A percentile compares a stretch with the other conserved stretches of the same genome.
Evolutionary conservation across 441 rosid genomes (phyloP).

Genomic region (Adansonia gregorii): DNA sequence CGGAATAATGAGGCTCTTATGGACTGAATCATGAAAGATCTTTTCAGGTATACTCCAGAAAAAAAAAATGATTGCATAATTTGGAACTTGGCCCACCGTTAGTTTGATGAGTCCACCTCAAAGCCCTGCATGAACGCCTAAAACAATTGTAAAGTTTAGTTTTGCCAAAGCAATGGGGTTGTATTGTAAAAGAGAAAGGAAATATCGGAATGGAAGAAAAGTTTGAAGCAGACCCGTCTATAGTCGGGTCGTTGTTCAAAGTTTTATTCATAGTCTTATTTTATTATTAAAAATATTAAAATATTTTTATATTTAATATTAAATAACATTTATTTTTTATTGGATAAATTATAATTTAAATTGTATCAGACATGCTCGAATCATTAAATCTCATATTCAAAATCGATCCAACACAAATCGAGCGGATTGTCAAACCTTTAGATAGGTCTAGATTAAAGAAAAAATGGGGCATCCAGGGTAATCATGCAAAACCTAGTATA

Average conservation of each 20-base stretch:
- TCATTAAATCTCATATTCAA: too few species aligned
- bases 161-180: not conserved
- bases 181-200: not conserved
- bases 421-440: too few species aligned
- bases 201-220: not conserved
- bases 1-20: too few species aligned
- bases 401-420: too few species aligned
- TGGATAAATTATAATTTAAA: too few species aligned
- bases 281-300: too few species aligned
- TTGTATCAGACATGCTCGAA: too few species aligned
- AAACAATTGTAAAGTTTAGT: not conserved
- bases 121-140: not conserved
- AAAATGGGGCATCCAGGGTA: not conserved
- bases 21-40: not conserved
- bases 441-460: too few species aligned
- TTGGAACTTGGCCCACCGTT: not conserved
- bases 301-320: too few species aligned
- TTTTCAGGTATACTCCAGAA: not conserved
- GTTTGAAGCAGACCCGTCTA: not conserved
- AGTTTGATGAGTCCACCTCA: not conserved
- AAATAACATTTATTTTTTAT: too few species aligned
- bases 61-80: not conserved
- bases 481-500: not conserved
- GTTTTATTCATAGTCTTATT: too few species aligned
- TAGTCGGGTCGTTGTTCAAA: too few species aligned